A percentile compares a stretch with the other conserved stretches of the same genome.
phyloP scores from a whole-genome alignment of 139 green algal species.

The Chlamydomonas schloesseri region DNA sequence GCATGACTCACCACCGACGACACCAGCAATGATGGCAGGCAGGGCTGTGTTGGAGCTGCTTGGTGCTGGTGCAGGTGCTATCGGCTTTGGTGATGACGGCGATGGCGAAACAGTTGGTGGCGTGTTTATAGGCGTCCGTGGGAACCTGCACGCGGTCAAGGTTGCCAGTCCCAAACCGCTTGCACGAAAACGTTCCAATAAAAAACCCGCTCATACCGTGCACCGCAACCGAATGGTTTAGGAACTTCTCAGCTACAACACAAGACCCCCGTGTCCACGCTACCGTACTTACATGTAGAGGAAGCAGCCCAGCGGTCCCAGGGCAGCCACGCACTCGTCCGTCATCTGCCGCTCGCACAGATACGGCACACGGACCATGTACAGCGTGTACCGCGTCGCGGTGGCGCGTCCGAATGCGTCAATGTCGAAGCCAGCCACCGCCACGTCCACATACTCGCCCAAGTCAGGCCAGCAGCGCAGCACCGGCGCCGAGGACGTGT shows the following conservation, averaged over 20 bases:
- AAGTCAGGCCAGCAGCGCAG: conserved; percentile 39
- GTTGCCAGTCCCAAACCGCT: too few species aligned
- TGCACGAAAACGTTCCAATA: too few species aligned
- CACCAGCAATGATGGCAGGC: background rate
- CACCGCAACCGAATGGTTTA: too few species aligned
- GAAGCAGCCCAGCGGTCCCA: conserved; percentile 38
- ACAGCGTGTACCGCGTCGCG: conserved; percentile 16
- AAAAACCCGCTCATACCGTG: too few species aligned
- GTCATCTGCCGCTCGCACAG: conserved; percentile 33
- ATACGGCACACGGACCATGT: conserved; percentile 20
- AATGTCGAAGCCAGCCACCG: conserved; percentile 21
- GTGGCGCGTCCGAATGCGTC: conserved; percentile 16
- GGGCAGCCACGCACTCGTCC: conserved; percentile 19
- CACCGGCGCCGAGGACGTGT: background rate
- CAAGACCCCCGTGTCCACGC: too few species aligned
- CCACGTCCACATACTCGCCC: conserved; percentile 20
- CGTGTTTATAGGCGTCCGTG: background rate
- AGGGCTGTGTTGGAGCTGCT: background rate
- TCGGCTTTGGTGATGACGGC: background rate
- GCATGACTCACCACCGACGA: background rate
- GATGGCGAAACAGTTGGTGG: background rate
- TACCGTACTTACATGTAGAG: conserved; percentile 30
- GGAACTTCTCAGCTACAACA: too few species aligned
- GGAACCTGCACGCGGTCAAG: conserved; percentile 5
- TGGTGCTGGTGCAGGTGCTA: background rate